A percentile compares a stretch with the other conserved stretches of the same genome.
phyloP scores from a whole-genome alignment of 257 asterid species.

The Plantago ovata region DNA sequence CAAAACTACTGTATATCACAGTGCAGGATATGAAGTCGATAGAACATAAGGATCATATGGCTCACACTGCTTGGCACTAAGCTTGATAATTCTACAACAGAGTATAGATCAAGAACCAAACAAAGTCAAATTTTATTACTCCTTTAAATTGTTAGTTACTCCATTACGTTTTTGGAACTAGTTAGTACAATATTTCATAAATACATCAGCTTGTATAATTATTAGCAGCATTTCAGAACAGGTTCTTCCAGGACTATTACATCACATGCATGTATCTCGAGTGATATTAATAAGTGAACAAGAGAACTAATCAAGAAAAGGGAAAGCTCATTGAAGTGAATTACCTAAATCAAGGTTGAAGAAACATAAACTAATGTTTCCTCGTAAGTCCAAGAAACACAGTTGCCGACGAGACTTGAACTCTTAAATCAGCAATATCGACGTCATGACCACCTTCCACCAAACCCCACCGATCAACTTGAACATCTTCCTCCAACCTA shows the following conservation, averaged over 20 bases:
- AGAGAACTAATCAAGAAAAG: background rate
- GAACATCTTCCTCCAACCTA: conserved; percentile 94
- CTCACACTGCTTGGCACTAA: too few species aligned
- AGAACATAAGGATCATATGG: too few species aligned
- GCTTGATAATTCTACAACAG: too few species aligned
- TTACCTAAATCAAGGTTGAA: conserved; percentile 23
- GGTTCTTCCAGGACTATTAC: background rate
- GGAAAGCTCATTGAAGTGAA: conserved; percentile 14
- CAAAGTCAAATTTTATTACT: background rate
- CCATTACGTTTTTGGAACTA: background rate
- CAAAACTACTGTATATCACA: too few species aligned
- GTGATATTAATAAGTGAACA: background rate
- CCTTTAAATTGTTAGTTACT: background rate
- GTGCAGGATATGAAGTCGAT: too few species aligned
- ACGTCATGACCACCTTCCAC: conserved; percentile 99
- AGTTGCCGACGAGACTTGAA: conserved; percentile 73
- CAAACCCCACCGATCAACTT: conserved; percentile 88
- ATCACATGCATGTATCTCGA: background rate
- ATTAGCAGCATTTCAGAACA: background rate
- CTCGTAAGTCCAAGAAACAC: conserved; percentile 85
- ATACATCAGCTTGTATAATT: too few species aligned
- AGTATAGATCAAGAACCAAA: background rate
- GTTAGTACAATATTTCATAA: too few species aligned
- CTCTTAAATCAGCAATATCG: conserved; percentile 92
- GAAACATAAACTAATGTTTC: conserved; percentile 32